These are phyloP conservation scores for Fomitiporia mediterranea DNA, from an alignment of 1,284 basidiomycete species.

Conservation along the genomic window DNA sequence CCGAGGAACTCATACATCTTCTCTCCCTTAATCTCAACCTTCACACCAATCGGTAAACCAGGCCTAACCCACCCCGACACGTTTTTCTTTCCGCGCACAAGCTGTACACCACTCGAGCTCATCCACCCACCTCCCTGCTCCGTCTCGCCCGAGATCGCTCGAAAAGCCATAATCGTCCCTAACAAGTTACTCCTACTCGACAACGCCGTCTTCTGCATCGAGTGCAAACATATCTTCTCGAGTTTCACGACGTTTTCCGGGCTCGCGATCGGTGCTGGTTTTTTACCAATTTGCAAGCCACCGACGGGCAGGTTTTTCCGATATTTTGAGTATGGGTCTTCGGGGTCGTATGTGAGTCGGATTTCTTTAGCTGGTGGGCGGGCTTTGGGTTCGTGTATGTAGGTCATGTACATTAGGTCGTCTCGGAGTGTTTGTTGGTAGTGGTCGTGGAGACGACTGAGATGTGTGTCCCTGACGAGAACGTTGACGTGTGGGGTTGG, in stretches of 20 bases:
- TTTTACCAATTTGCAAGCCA: constrained; percentile 61
- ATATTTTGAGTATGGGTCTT: constrained; percentile 75
- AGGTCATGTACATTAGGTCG: constrained; percentile 94
- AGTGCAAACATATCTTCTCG: constrained; percentile 83
- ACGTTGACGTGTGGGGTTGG: constrained; percentile 64
- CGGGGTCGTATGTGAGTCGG: constrained; percentile 69
- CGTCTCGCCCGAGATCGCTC: constrained; percentile 85
- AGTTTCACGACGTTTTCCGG: constrained; percentile 69
- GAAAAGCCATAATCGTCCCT: constrained; percentile 80
- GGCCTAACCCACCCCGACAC: constrained; percentile 86
- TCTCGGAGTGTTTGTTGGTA: constrained; percentile 81
- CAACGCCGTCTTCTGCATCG: constrained; percentile 79
- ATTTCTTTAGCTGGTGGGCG: constrained; percentile 52
- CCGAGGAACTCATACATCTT: constrained; percentile 94
- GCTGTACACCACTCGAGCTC: constrained; percentile 71
- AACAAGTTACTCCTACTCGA: constrained; percentile 75
- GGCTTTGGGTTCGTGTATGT: constrained; percentile 64
- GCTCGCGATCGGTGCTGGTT: constrained; percentile 58
- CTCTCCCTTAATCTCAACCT: constrained; percentile 86
- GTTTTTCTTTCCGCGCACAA: constrained; percentile 75
- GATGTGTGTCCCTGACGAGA: constrained; percentile 65
- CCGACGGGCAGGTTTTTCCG: constrained; percentile 72
- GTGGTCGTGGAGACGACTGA: constrained; percentile 78
- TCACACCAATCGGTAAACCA: constrained; percentile 81
- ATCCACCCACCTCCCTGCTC: constrained; percentile 63